Evolutionary conservation across 2,329 filamentous ascomycete species (phyloP).

Genomic region (Metarhizium guizhouense): DNA sequence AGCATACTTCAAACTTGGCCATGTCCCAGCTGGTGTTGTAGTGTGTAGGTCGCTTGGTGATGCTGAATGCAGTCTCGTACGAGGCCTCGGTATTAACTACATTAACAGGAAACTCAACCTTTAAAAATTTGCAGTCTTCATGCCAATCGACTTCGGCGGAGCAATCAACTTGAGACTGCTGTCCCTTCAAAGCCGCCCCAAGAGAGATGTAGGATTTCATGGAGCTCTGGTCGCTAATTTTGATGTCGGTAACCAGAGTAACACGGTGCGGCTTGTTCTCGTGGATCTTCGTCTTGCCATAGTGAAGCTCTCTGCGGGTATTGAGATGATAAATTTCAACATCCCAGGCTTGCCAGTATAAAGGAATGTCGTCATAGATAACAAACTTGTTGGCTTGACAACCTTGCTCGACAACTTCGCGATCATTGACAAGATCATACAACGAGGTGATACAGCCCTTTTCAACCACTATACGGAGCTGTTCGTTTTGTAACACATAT

Average conservation of each 20-base stretch:
- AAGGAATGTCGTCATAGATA: slow-evolving; percentile 91
- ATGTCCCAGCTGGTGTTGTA: slow-evolving; percentile 98
- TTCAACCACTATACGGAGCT: slow-evolving; percentile 64
- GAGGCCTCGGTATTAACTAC: slow-evolving; percentile 84
- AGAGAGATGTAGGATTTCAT: slow-evolving; percentile 81
- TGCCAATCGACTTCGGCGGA: slow-evolving; percentile 90
- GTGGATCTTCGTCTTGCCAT: slow-evolving; percentile 59
- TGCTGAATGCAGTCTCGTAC: slow-evolving; percentile 91
- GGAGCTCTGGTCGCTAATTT: slow-evolving; percentile 80
- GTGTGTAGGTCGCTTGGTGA: slow-evolving; percentile 83
- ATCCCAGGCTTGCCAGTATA: slow-evolving; percentile 98
- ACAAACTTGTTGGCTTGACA: slow-evolving; percentile 85
- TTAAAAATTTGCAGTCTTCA: slow-evolving; percentile 95
- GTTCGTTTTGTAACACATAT: slow-evolving; percentile 72
- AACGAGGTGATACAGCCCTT: slow-evolving; percentile 76
- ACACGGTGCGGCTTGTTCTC: slow-evolving; percentile 68
- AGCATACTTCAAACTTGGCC: slow-evolving; percentile 96
- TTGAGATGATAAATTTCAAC: slow-evolving; percentile 94
- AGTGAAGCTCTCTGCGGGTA: slow-evolving; percentile 67
- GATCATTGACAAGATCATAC: slow-evolving; percentile 61
- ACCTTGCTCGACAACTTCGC: slow-evolving; percentile 67
- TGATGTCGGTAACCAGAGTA: slow-evolving; percentile 73
- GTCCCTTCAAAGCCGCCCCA: slow-evolving; percentile 53
- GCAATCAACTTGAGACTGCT: slow-evolving; percentile 61
- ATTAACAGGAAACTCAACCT: slow-evolving; percentile 95